A percentile compares a stretch with the other conserved stretches of the same genome.
phyloP scores from a whole-genome alignment of 768 basidiomycete genomes.

The Tylopilus intermedius region DNA sequence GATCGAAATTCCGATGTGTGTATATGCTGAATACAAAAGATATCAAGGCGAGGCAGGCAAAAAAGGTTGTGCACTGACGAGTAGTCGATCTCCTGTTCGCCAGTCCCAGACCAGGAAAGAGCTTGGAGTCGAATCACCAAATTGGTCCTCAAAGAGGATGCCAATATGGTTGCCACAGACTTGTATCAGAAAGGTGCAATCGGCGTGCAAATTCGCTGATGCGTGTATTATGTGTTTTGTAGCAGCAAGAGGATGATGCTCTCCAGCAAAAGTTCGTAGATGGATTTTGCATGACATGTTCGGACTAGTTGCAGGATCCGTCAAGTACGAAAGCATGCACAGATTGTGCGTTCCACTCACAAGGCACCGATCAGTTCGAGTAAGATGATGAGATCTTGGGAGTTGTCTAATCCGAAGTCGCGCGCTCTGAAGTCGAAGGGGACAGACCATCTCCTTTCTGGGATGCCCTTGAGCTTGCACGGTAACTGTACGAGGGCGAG shows the following conservation, averaged over 20 bases:
- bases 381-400: slow-evolving; percentile 32
- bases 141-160: slow-evolving; percentile 23
- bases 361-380: slow-evolving; percentile 20
- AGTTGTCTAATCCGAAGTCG: slow-evolving; percentile 36
- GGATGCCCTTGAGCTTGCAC: slow-evolving; percentile 27
- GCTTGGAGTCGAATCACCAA: background rate
- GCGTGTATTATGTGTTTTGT: slow-evolving; percentile 14
- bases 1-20: slow-evolving; percentile 22
- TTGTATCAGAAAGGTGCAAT: slow-evolving; percentile 25
- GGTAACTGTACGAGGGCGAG: slow-evolving; percentile 28
- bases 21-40: slow-evolving; percentile 17
- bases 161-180: slow-evolving; percentile 30
- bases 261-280: slow-evolving; percentile 29
- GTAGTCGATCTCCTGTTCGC: slow-evolving; percentile 26
- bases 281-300: slow-evolving; percentile 21
- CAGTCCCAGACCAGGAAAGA: slow-evolving; percentile 34
- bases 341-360: slow-evolving; percentile 13
- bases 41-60: background rate
- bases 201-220: background rate
- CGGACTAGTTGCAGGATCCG: slow-evolving; percentile 12
- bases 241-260: slow-evolving; percentile 22
- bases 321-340: background rate
- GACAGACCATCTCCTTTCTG: slow-evolving; percentile 25
- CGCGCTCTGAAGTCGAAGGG: slow-evolving; percentile 25
- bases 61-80: slow-evolving; percentile 20